Evolutionary conservation across 345 rosid species (phyloP).

Genomic region (Sisymbrium altissimum): DNA sequence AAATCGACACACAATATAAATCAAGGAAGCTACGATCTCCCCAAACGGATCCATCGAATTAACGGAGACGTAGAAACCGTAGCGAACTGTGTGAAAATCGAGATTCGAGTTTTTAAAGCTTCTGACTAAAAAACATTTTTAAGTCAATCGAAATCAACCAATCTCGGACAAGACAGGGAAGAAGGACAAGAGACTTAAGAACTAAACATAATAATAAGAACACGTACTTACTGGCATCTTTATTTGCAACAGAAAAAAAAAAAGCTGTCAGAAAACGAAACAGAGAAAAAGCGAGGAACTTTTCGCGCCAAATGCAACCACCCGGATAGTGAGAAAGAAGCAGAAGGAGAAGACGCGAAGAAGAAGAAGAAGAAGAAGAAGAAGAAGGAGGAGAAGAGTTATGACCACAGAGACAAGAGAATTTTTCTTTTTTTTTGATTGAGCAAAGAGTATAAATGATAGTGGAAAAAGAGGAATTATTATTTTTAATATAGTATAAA

Average conservation of each 20-base stretch:
- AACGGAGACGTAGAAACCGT: neutral
- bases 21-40: neutral
- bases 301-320: conserved; percentile 26
- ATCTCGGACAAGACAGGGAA: conserved; percentile 11
- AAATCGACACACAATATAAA: neutral
- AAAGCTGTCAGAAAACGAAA: conserved; percentile 12
- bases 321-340: conserved; percentile 17
- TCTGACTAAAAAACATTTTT: neutral
- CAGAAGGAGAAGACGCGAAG: conserved; percentile 5
- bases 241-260: neutral
- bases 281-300: neutral
- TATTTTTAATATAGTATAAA: conserved; percentile 3
- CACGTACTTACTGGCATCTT: conserved; percentile 34
- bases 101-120: neutral
- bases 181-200: neutral
- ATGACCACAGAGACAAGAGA: conserved; percentile 16
- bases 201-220: neutral
- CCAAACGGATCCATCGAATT: conserved; percentile 7
- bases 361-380: conserved; percentile 18
- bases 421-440: neutral
- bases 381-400: conserved; percentile 16
- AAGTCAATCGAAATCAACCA: neutral
- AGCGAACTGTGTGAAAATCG: neutral
- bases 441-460: conserved; percentile 11
- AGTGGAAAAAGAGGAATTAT: neutral